A percentile compares a stretch with the other conserved stretches of the same genome.
These are phyloP conservation scores for Xylariaceae sp. DNA, from an alignment of 2,329 filamentous ascomycete genomes.

Conservation along the genomic window DNA sequence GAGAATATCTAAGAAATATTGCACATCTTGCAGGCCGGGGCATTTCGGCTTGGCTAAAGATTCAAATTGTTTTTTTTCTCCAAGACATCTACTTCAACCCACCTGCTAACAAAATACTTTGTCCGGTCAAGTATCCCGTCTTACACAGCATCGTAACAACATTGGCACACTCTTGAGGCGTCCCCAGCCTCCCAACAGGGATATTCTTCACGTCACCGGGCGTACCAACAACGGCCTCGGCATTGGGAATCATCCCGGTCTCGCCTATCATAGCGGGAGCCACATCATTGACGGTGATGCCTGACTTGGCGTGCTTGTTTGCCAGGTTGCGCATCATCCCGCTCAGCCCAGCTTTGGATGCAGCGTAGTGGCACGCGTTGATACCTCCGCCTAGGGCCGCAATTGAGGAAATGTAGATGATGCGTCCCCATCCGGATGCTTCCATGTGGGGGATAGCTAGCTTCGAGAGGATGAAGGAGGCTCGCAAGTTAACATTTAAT, in stretches of 20 bases:
- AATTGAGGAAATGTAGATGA: slow-evolving; percentile 62
- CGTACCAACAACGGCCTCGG: slow-evolving; percentile 45
- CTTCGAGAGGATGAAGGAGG: slow-evolving; percentile 60
- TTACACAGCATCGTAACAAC: slow-evolving; percentile 56
- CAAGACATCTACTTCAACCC: slow-evolving; percentile 46
- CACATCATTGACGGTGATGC: slow-evolving; percentile 66
- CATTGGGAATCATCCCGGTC: slow-evolving; percentile 59
- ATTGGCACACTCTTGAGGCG: slow-evolving; percentile 57
- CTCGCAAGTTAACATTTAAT: slow-evolving; percentile 57
- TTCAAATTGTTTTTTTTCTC: no score
- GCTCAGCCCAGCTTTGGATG: slow-evolving; percentile 58
- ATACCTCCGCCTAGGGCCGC: slow-evolving; percentile 60
- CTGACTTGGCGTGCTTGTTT: slow-evolving; percentile 53
- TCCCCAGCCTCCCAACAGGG: slow-evolving; percentile 54
- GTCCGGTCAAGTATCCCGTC: slow-evolving; percentile 59
- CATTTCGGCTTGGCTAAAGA: no score
- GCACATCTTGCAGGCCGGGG: no score
- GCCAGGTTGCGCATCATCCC: slow-evolving; percentile 64
- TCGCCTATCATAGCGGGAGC: slow-evolving; percentile 65
- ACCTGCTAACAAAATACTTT: slow-evolving; percentile 50
- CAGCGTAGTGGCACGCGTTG: slow-evolving; percentile 59
- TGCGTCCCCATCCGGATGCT: slow-evolving; percentile 56
- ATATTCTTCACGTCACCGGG: slow-evolving; percentile 58
- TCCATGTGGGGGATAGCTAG: slow-evolving; percentile 59
- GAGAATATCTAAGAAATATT: no score